Evolutionary conservation across 2,329 filamentous ascomycete species (phyloP).

Genomic region (Talaromyces albobiverticillius): DNA sequence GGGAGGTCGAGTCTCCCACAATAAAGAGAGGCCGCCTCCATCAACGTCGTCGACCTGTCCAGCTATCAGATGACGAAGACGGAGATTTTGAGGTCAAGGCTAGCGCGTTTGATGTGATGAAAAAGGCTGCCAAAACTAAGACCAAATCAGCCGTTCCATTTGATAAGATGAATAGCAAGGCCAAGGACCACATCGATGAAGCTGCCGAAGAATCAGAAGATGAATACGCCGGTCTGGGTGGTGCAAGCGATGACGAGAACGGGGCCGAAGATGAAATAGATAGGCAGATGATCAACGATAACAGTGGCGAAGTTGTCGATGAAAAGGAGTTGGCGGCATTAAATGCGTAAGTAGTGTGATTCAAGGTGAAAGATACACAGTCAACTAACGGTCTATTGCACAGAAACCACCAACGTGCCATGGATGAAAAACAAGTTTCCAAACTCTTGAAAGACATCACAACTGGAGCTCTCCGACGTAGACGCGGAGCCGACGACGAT

Average conservation of each 20-base stretch:
- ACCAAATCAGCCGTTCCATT: slow-evolving; percentile 61
- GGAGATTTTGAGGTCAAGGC: slow-evolving; percentile 36
- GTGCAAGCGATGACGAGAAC: slow-evolving; percentile 81
- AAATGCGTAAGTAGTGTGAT: slow-evolving; percentile 69
- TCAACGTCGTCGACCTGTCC: slow-evolving; percentile 44
- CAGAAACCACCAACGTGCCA: slow-evolving; percentile 73
- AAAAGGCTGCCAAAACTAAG: slow-evolving; percentile 53
- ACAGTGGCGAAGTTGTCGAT: slow-evolving; percentile 71
- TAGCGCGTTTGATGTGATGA: slow-evolving; percentile 68
- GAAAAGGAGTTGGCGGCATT: slow-evolving; percentile 80
- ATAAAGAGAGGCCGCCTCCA: slow-evolving; percentile 58
- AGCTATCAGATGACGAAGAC: slow-evolving; percentile 42
- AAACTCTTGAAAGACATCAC: slow-evolving; percentile 93
- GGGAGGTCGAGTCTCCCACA: slow-evolving; percentile 60
- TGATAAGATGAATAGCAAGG: slow-evolving; percentile 82
- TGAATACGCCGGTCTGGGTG: slow-evolving; percentile 92
- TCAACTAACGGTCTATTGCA: slow-evolving; percentile 13
- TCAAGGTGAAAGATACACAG: slow-evolving; percentile 9
- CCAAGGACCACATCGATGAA: slow-evolving; percentile 83
- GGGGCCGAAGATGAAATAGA: slow-evolving; percentile 73
- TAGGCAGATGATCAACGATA: slow-evolving; percentile 87
- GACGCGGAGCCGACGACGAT: slow-evolving; percentile 69
- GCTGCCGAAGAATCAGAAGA: slow-evolving; percentile 97
- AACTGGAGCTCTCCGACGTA: slow-evolving; percentile 79
- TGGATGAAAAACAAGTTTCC: slow-evolving; percentile 82